Evolutionary conservation across 345 rosid genomes (phyloP), one percentile per base, ranked within the genome.

Genomic region (Dipteronia sinensis): DNA sequence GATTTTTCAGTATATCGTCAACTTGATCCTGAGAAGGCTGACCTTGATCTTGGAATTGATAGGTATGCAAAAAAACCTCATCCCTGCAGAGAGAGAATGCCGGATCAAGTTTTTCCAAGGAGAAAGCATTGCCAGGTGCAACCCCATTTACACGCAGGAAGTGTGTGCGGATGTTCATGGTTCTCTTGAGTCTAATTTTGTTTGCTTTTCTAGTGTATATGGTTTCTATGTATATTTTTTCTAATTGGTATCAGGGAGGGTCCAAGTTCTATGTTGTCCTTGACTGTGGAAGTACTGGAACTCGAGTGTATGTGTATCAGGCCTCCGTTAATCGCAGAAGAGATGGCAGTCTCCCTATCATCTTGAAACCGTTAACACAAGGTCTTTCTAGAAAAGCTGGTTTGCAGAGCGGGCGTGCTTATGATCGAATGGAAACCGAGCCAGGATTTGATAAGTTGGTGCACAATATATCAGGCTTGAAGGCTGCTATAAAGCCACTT

Each of bases 271-370:
- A 90, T 72, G 93, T 96, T 71, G 98, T 96, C 83, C 93, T 96
- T 79, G 99, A 96, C 76, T 94, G 99, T 83, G 99, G 99, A 79
- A 96, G 99, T 85, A 96, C 99, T 7, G 99, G 99, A 81, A 96
- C 98, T 81, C 91, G 98, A 74, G 97, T 88, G 65, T 89, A 86
- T 81, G 97, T 94, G 53, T 94, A 96, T 72, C 87, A 83, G 82
- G 94, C 97, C 29, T 86, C 95, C 12, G 65, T 91, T 82, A 84
- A 85, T 79, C 84, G 86, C 81, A 85, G 66, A 77, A 89, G 83
- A 73, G 91, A 86, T 71, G 89, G 89, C n/a, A 84, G 84, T 75
- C 89, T 96, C 29, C 97, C 99, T 27, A 84, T 96, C 72, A 85
- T 83, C 69, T 64, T 96, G 83, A 89, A 83, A 65, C 87, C 97